Evolutionary conservation across 2,329 filamentous ascomycete genomes (phyloP).

Genomic region (Aphanoascus verrucosus): DNA sequence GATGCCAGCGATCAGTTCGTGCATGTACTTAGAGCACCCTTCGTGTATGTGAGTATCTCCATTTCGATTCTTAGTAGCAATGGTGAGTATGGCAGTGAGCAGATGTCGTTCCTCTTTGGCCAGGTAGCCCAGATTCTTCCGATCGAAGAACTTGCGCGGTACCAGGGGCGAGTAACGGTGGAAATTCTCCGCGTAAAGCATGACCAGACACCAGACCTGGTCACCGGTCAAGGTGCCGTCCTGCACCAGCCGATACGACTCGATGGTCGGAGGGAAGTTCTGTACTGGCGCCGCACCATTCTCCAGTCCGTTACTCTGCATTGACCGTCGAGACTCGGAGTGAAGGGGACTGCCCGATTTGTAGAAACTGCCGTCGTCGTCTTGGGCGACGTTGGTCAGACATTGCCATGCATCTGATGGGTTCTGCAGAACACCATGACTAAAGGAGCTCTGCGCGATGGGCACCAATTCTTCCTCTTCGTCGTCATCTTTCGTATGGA

Average conservation of each 20-base stretch:
- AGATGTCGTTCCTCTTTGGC: conserved; percentile 55
- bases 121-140: conserved; percentile 44
- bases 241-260: conserved; percentile 35
- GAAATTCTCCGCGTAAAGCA: conserved; percentile 54
- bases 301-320: not conserved
- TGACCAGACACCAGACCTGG: conserved; percentile 43
- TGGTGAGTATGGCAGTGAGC: conserved; percentile 58
- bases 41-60: conserved; percentile 54
- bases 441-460: conserved; percentile 29
- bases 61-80: conserved; percentile 60
- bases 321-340: conserved; percentile 1
- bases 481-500: conserved; percentile 17
- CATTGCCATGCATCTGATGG: conserved; percentile 42
- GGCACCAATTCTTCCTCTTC: conserved; percentile 28
- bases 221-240: conserved; percentile 38
- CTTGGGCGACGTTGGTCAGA: conserved; percentile 35
- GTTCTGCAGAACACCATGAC: conserved; percentile 34
- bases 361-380: conserved; percentile 20
- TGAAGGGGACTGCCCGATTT: conserved; percentile 19
- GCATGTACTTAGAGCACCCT: conserved; percentile 59
- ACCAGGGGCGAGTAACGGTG: conserved; percentile 62
- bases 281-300: not conserved
- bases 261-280: conserved; percentile 22
- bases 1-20: conserved; percentile 54
- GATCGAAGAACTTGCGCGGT: conserved; percentile 49